Base-by-base conservation (phyloP, 2,329 filamentous ascomycete genomes). In the Diaporthe sp. region DNA sequence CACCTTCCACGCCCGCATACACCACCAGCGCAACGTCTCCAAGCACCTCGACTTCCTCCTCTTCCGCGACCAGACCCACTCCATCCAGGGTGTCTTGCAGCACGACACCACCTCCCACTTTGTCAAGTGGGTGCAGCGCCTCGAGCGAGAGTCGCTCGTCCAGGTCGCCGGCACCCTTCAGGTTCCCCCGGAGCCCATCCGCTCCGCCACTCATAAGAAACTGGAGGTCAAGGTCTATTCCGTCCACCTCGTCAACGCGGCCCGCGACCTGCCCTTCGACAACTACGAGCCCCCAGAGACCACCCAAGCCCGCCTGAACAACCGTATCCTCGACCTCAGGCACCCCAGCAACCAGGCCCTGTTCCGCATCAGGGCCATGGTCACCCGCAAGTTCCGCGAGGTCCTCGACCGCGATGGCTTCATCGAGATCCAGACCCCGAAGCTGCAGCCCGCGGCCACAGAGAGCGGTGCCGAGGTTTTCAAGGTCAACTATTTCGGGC, bases 391-490 rank as follows among this genome's bases (percentile, higher is more conserved):
- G 35, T 98, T 98, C 88, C 93, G 96, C 65, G 84, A 89, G 13
- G 91, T 93, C 2, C 89, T 98, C 0, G 93, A 96, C 77, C 87
- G 89, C 3, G 87, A 93, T 76, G 93, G 92, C 22, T 98, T 98
- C 81, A 93, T 97, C 75, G 96, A 98, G 83, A 98, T 98, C 75
- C 95, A 98, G 81, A 97, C 95, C 0, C 96, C 96, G 2, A 98
- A 98, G 84, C 87, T 98, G 56, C 95, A 97, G 85, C 94, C 94
- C 2, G 92, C 94, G 17, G 96, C 96, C 1, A 97, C 96, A 0
- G 96, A 98, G 83, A 97, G 94, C 61, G 96, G 96, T 61, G 93
- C 96, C 19, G 95, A 94, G 77, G 96, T 98, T 6, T 98, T 98
- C 87, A 92, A 94, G 81, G 91, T 97, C 65, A 94, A 97, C 80